Evolutionary conservation across 2,329 filamentous ascomycete genomes (phyloP).

Genomic region (Furcasterigmium furcatum): DNA sequence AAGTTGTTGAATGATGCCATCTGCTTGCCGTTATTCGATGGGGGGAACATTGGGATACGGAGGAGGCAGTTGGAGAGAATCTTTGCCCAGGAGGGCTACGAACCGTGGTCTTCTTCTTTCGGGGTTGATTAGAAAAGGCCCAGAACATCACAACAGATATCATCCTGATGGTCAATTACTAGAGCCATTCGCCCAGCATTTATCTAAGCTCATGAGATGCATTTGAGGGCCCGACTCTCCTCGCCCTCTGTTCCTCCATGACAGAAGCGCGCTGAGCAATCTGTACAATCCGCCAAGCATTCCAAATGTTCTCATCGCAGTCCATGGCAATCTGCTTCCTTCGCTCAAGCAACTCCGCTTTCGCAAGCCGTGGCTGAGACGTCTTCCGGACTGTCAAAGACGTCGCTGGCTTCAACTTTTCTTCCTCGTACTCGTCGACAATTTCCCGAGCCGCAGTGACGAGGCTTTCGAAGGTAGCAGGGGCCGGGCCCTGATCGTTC

Average conservation of each 20-base stretch:
- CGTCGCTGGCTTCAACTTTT: constrained; percentile 30
- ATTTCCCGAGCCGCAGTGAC: constrained; percentile 23
- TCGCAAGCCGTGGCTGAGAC: constrained; percentile 35
- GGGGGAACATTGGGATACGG: constrained; percentile 11
- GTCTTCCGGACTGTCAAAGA: constrained; percentile 37
- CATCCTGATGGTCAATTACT: no score
- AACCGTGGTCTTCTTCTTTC: no score
- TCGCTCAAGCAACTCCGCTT: constrained; percentile 32
- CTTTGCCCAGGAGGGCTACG: constrained; percentile 1
- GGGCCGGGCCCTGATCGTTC: constrained; percentile 16
- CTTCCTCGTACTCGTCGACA: constrained; percentile 4
- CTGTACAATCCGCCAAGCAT: constrained; percentile 23
- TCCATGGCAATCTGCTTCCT: constrained; percentile 22
- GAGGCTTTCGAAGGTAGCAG: constrained; percentile 30
- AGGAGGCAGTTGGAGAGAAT: constrained; percentile 7
- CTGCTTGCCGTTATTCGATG: constrained; percentile 11
- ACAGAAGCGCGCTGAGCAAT: constrained; percentile 30
- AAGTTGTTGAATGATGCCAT: constrained; percentile 7
- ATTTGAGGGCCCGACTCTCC: no score
- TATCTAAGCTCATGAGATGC: no score
- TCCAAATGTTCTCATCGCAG: constrained; percentile 36
- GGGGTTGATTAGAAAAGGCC: no score
- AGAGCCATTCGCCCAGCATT: no score
- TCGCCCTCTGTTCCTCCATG: constrained; percentile 25
- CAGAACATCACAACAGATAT: no score